Conservation (phyloP, 495 filamentous ascomycete species). For the Daldinia childiae region DNA sequence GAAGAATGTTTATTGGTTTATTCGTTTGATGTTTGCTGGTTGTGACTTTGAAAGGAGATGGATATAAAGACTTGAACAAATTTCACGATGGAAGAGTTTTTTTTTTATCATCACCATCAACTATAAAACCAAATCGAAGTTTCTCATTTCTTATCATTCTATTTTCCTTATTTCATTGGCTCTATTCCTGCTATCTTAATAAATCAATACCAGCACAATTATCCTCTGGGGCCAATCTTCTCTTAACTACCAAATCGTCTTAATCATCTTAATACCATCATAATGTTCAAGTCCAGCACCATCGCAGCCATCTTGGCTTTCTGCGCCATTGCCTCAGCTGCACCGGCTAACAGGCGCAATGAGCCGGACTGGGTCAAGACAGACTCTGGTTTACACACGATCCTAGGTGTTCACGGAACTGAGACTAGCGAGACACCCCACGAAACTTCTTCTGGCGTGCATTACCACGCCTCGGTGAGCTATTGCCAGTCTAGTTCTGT, state of each 20-base stretch:
- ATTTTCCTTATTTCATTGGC: neutral
- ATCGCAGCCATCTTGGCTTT: conserved; percentile 43
- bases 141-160: conserved; percentile 27
- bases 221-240: conserved; percentile 14
- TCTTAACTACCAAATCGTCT: conserved; percentile 12
- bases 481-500: neutral
- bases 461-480: conserved; percentile 20
- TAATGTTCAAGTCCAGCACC: conserved; percentile 29
- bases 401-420: neutral
- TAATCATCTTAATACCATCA: conserved; percentile 13
- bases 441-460: neutral
- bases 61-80: conserved; percentile 32
- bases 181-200: conserved; percentile 24
- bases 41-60: neutral
- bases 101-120: conserved; percentile 21
- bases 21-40: neutral
- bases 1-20: neutral
- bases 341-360: conserved; percentile 20
- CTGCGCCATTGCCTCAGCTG: conserved; percentile 29
- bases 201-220: neutral
- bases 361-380: neutral
- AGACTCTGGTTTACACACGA: neutral
- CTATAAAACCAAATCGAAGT: conserved; percentile 2
- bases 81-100: conserved; percentile 2
- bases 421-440: neutral